Percentiles rank a stretch among this genome's conserved stretches.
These are phyloP conservation scores for Solanum rostratum DNA, from an alignment of 257 asterid genomes.

Conservation along the genomic window DNA sequence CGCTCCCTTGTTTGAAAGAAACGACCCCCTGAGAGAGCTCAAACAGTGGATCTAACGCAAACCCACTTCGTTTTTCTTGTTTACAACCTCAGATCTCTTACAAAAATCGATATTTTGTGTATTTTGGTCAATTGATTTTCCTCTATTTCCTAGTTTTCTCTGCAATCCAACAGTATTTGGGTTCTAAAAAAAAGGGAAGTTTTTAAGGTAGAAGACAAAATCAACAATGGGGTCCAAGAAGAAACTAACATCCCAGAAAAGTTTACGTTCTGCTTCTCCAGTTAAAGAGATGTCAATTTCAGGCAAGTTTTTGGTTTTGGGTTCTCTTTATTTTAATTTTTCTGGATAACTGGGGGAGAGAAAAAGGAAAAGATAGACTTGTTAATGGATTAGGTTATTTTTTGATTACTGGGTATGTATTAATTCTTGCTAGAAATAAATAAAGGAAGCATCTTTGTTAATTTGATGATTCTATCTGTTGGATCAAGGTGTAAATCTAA, in stretches of 20 bases:
- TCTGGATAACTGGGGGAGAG: background rate
- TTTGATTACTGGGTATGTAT: background rate
- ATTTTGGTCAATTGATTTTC: background rate
- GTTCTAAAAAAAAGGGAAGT: background rate
- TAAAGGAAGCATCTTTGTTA: background rate
- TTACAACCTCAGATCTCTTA: conserved; percentile 7
- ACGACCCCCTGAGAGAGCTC: background rate
- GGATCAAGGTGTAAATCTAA: background rate
- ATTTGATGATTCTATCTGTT: background rate
- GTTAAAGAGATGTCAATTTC: conserved; percentile 12
- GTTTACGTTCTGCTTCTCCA: background rate
- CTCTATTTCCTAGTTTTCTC: background rate
- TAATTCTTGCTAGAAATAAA: background rate
- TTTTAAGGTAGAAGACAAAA: background rate
- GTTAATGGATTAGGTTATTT: background rate
- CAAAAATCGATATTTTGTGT: conserved; percentile 4
- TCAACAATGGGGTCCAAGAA: conserved; percentile 15
- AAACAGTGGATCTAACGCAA: background rate
- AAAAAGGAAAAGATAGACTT: background rate
- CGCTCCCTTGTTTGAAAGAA: background rate
- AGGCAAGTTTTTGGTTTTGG: conserved; percentile 10
- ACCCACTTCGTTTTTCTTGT: background rate
- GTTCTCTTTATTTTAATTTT: background rate
- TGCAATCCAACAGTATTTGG: conserved; percentile 3
- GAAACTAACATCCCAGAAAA: background rate